Percentiles rank a stretch among this genome's conserved stretches.
Evolutionary conservation across 768 basidiomycete species (phyloP).

Genomic region (Cystobasidiopsis lactophilus): DNA sequence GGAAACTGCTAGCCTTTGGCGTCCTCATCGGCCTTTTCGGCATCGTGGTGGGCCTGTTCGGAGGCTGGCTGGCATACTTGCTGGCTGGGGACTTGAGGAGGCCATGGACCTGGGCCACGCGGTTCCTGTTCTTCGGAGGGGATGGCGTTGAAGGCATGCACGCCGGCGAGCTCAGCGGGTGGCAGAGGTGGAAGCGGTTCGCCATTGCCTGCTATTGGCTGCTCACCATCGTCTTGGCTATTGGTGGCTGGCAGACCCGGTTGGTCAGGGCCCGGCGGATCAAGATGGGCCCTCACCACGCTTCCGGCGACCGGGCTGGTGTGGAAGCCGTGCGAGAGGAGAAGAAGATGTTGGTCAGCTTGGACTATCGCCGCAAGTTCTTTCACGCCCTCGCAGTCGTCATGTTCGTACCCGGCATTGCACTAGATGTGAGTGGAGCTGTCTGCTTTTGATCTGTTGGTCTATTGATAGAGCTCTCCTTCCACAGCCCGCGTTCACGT

Average conservation of each 20-base stretch:
- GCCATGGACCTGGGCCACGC: conserved; percentile 19
- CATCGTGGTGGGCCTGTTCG: conserved; percentile 61
- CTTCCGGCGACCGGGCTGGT: neutral
- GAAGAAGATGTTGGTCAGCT: conserved; percentile 52
- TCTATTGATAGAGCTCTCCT: neutral
- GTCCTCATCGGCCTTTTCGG: conserved; percentile 58
- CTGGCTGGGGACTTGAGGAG: conserved; percentile 34
- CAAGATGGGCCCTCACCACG: conserved; percentile 8
- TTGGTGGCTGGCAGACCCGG: conserved; percentile 87
- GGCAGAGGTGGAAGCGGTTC: conserved; percentile 49
- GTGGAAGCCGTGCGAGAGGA: conserved; percentile 12
- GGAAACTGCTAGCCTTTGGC: conserved; percentile 57
- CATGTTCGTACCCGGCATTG: conserved; percentile 91
- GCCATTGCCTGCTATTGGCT: conserved; percentile 70
- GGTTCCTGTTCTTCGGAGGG: conserved; percentile 10
- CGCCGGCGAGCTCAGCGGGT: conserved; percentile 2
- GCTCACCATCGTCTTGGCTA: conserved; percentile 51
- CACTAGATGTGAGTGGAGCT: conserved; percentile 50
- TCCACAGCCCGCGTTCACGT: conserved; percentile 75
- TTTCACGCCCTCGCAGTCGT: conserved; percentile 88
- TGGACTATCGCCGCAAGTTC: conserved; percentile 86
- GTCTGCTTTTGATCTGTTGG: conserved; percentile 3
- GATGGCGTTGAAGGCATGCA: conserved; percentile 13
- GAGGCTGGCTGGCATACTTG: conserved; percentile 74
- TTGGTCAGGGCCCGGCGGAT: conserved; percentile 46